phyloP scores from a whole-genome alignment of 129 eudicot genomes.

The Tagetes erecta region DNA sequence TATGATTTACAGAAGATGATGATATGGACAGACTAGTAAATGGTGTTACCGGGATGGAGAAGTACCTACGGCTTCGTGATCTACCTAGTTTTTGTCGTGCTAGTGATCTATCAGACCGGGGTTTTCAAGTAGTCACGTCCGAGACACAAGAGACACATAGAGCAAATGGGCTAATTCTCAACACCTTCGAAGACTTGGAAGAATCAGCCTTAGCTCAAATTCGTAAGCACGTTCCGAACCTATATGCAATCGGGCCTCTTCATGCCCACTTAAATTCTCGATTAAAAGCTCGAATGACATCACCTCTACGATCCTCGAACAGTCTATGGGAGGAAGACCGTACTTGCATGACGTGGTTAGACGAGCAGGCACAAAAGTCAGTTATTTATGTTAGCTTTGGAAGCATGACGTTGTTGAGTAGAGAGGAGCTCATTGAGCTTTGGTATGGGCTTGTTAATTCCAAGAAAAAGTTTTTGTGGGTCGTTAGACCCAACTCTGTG shows the following conservation, averaged over 20 bases:
- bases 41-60: slow-evolving; percentile 62
- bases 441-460: slow-evolving; percentile 62
- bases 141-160: slow-evolving; percentile 35
- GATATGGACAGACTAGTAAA: slow-evolving; percentile 43
- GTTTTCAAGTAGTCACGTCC: slow-evolving; percentile 8
- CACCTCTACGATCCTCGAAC: slow-evolving; percentile 24
- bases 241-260: slow-evolving; percentile 56
- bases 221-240: slow-evolving; percentile 40
- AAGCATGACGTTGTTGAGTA: slow-evolving; percentile 43
- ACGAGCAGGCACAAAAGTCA: slow-evolving; percentile 42
- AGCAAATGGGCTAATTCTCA: slow-evolving; percentile 50
- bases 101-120: slow-evolving; percentile 20
- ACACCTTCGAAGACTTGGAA: slow-evolving; percentile 62
- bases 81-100: slow-evolving; percentile 47
- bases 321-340: slow-evolving; percentile 54
- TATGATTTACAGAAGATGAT: slow-evolving; percentile 32
- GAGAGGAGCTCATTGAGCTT: slow-evolving; percentile 51
- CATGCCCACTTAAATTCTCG: slow-evolving; percentile 47
- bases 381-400: slow-evolving; percentile 72
- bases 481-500: slow-evolving; percentile 50
- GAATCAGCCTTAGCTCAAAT: slow-evolving; percentile 44
- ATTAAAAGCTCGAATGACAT: slow-evolving; percentile 18
- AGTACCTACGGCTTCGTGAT: slow-evolving; percentile 54
- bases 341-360: slow-evolving; percentile 56
- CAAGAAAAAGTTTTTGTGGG: slow-evolving; percentile 53